These are phyloP conservation scores for Silene coronaria DNA, from an alignment of 179 eudicot species.

Conservation along the genomic window DNA sequence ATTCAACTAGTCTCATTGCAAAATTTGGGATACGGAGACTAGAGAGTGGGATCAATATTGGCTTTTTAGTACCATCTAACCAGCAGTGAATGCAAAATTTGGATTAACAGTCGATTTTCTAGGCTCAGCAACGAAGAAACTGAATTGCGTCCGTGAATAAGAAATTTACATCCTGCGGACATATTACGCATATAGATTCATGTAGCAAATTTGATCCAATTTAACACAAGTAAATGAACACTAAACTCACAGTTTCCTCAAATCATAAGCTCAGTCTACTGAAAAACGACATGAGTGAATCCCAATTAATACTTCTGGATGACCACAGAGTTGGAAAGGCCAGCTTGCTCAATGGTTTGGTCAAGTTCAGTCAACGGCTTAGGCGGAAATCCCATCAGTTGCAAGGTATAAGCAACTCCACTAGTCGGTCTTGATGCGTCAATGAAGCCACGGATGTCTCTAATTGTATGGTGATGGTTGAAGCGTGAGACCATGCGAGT, in stretches of 20 bases:
- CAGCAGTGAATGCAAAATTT: no score
- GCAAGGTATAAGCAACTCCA: constrained; percentile 51
- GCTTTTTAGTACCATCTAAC: no score
- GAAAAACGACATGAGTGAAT: no score
- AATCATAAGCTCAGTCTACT: no score
- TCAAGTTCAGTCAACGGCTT: constrained; percentile 65
- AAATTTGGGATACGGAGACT: no score
- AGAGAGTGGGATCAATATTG: no score
- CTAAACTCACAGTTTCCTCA: neutral
- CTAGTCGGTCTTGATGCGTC: constrained; percentile 73
- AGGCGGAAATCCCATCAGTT: constrained; percentile 86
- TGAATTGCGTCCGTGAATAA: neutral
- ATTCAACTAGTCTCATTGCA: no score
- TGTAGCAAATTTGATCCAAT: neutral
- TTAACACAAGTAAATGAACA: neutral
- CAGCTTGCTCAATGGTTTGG: constrained; percentile 86
- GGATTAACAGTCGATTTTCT: neutral
- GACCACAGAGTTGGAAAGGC: constrained; percentile 79
- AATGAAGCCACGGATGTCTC: constrained; percentile 71
- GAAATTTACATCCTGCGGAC: neutral
- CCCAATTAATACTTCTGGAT: constrained; percentile 57
- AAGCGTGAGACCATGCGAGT: constrained; percentile 85
- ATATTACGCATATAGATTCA: neutral
- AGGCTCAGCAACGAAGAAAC: neutral
- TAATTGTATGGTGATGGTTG: constrained; percentile 63